Evolutionary conservation across 2,329 filamentous ascomycete species (phyloP).

Genomic region (Ophiostoma angusticollis): DNA sequence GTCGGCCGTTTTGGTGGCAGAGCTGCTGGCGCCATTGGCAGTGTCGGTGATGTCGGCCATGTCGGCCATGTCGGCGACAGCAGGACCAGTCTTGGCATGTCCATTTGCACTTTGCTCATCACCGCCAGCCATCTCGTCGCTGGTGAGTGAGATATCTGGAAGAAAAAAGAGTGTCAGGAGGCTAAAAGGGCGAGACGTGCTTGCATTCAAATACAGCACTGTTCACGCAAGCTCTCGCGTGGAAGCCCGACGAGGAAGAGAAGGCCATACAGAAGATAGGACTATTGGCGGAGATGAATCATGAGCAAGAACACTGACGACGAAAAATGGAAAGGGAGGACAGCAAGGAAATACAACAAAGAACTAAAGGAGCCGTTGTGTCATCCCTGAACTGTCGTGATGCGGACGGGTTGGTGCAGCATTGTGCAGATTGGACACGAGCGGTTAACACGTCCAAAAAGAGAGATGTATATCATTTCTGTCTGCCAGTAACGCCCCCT

Average conservation of each 20-base stretch:
- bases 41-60: not conserved
- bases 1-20: constrained; percentile 22
- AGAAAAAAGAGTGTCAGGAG: not conserved
- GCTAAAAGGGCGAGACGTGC: not conserved
- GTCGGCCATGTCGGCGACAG: not conserved
- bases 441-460: no score
- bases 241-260: not conserved
- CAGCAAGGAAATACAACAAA: not conserved
- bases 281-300: no score
- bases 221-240: no score
- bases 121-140: no score
- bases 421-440: not conserved
- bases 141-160: no score
- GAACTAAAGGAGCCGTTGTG: no score
- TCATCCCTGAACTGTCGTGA: no score
- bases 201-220: no score
- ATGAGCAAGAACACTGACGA: not conserved
- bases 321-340: not conserved
- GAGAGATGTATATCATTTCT: no score
- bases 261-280: not conserved
- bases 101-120: no score
- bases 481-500: no score
- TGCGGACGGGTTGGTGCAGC: not conserved
- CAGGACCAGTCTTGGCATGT: not conserved
- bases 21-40: not conserved